Evolutionary conservation across 75 land plant genomes (phyloP).

Genomic region (Pinus albicaulis): DNA sequence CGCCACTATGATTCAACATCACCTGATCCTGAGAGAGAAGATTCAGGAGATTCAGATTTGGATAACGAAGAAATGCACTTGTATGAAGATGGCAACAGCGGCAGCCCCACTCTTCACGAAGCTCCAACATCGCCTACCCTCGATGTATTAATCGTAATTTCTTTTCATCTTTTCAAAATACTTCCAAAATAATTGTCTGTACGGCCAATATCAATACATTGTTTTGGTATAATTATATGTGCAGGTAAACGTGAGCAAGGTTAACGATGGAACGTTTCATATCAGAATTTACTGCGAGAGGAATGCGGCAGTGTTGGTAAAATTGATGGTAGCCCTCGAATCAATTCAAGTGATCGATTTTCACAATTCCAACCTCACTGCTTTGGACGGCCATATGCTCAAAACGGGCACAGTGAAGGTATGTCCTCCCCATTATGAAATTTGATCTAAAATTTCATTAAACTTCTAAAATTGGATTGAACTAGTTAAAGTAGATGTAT

Average conservation of each 20-base stretch:
- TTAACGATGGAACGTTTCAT: slow-evolving; percentile 33
- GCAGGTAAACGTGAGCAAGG: slow-evolving; percentile 33
- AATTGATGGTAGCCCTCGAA: slow-evolving; percentile 31
- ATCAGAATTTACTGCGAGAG: slow-evolving; percentile 20
- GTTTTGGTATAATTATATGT: too few species aligned
- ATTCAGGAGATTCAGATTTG: background rate
- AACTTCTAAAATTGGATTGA: too few species aligned
- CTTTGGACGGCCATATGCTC: slow-evolving; percentile 28
- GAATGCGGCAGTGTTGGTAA: slow-evolving; percentile 28
- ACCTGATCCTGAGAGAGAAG: background rate
- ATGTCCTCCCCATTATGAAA: too few species aligned
- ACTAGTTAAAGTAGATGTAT: too few species aligned
- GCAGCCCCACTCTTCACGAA: too few species aligned
- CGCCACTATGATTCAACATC: background rate
- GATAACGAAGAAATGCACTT: background rate
- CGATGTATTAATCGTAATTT: too few species aligned
- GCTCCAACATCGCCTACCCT: too few species aligned
- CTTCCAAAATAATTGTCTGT: too few species aligned
- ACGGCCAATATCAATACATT: too few species aligned
- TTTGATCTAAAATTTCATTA: too few species aligned
- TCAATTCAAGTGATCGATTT: slow-evolving; percentile 32
- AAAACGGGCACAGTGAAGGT: slow-evolving; percentile 34
- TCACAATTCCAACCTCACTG: slow-evolving; percentile 19
- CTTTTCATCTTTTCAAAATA: too few species aligned
- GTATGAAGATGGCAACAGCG: too few species aligned